A percentile compares a stretch with the other conserved stretches of the same genome.
Evolutionary conservation across 2,329 filamentous ascomycete genomes (phyloP).

Genomic region (Pseudogymnoascus sp.): DNA sequence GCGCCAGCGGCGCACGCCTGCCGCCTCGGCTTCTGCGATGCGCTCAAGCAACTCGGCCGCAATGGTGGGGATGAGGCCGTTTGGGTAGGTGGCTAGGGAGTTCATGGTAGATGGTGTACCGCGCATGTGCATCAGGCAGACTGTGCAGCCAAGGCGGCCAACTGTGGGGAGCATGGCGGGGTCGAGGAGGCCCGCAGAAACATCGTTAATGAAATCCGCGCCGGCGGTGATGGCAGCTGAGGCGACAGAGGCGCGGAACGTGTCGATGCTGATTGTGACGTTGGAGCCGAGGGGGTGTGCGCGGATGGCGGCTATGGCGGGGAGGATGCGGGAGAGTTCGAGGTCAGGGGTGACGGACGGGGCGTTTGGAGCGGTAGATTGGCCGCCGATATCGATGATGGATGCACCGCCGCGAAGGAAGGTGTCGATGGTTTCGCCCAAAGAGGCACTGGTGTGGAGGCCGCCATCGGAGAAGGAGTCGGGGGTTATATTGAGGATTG

Average conservation of each 20-base stretch:
- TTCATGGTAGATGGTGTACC: slow-evolving; percentile 61
- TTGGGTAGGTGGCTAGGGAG: slow-evolving; percentile 43
- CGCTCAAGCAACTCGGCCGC: slow-evolving; percentile 49
- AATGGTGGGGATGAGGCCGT: slow-evolving; percentile 49
- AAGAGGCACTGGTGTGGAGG: slow-evolving; percentile 43
- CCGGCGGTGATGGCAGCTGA: slow-evolving; percentile 66
- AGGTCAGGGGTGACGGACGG: slow-evolving; percentile 59
- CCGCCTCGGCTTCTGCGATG: slow-evolving; percentile 63
- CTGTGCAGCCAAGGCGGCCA: slow-evolving; percentile 66
- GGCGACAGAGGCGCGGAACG: slow-evolving; percentile 79
- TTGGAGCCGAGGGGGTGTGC: slow-evolving; percentile 51
- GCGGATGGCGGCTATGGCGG: slow-evolving; percentile 67
- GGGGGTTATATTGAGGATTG: slow-evolving; percentile 86
- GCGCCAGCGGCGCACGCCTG: slow-evolving; percentile 83
- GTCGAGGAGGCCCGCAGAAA: slow-evolving; percentile 76
- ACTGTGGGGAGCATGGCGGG: slow-evolving; percentile 72
- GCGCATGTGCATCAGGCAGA: slow-evolving; percentile 69
- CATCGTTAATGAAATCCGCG: slow-evolving; percentile 90
- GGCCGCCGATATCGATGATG: slow-evolving; percentile 87
- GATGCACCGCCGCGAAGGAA: slow-evolving; percentile 64
- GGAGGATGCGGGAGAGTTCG: slow-evolving; percentile 69
- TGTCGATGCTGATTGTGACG: slow-evolving; percentile 81
- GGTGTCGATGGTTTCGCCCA: slow-evolving; percentile 48
- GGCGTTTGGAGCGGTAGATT: slow-evolving; percentile 77
- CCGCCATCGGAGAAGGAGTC: slow-evolving; percentile 97